Evolutionary conservation across 1,284 basidiomycete species (phyloP), one percentile per base, ranked within the genome.

Genomic region (Neotropicomus parvogracilis): DNA sequence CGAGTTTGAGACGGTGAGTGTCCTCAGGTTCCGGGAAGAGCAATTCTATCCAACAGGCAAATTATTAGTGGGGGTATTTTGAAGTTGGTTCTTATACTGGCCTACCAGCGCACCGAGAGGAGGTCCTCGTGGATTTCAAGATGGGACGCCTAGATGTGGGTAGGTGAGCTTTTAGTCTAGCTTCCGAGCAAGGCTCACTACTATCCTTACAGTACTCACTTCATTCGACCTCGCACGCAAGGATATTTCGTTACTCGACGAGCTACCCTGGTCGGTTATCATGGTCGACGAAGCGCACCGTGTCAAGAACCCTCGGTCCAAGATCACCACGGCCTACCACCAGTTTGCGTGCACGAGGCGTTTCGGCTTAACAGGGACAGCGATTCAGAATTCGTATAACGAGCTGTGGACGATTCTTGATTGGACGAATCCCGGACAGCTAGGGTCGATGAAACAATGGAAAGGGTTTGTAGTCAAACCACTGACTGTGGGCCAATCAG

Each of bases 211-310:
- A 90, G 88, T 90, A 13, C 65, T 91, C 16, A 87, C 81, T 3
- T 82, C 81, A 6, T 85, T 85, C 59, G 87, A 86, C 39, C 71
- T 81, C 9, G 86, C 87, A 0, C 75, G 83, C 2, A 70, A 71
- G 34, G 79, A 88, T 43, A 88, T 91, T 45, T 78, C 78, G 7
- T 54, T 78, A 3, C 69, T 93, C 2, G 78, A 83, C 44, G 72
- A 75, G 38, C 75, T 90, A 14, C 67, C 81, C 0, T 86, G 80
- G 79, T 81, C 81, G 1, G 77, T 80, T 48, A 72, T 91, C 41
- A 79, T 94, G 50, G 79, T 91, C 12, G 91, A 94, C 57, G 91
- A 94, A 63, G 90, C 80, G 0, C 91, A 94, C 60, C 78, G 80
- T 9, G 73, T 92, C 52, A 94, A 93, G 66, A 91, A 90, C 52